These are phyloP conservation scores for Fraxinus albicans DNA, from an alignment of 305 asterid genomes.

Conservation along the genomic window DNA sequence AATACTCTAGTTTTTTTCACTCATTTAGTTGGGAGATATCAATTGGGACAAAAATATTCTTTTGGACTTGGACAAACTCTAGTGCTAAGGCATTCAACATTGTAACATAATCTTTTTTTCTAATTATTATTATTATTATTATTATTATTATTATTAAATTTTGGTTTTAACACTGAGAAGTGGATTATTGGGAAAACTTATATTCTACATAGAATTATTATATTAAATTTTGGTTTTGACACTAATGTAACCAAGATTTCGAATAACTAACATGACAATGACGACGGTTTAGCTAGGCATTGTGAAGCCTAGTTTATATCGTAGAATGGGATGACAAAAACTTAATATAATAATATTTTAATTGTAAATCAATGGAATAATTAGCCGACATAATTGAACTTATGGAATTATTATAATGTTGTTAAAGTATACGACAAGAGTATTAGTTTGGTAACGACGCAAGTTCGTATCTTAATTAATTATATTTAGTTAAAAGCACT, in stretches of 20 bases:
- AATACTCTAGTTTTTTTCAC: not conserved
- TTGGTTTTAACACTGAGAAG: not conserved
- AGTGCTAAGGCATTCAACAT: not conserved
- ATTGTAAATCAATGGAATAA: constrained; percentile 33
- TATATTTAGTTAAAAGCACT: not conserved
- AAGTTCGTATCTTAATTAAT: not conserved
- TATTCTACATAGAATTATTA: not conserved
- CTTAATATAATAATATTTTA: not conserved
- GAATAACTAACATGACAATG: constrained; percentile 51
- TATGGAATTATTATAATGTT: constrained; percentile 25
- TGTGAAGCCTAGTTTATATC: constrained; percentile 29
- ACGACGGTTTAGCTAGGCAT: constrained; percentile 32
- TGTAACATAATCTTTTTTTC: not conserved
- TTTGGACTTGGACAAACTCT: not conserved
- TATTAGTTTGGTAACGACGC: constrained; percentile 30
- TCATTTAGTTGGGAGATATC: not conserved
- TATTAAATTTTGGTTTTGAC: too few species aligned
- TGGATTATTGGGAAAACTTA: not conserved
- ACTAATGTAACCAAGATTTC: constrained; percentile 27
- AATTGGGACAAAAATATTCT: not conserved
- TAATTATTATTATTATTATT: too few species aligned
- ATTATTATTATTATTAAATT: too few species aligned
- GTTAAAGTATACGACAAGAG: constrained; percentile 30
- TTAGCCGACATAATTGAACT: constrained; percentile 39
- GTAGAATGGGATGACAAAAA: constrained; percentile 13